Base-by-base conservation (phyloP, 2,329 filamentous ascomycete species). In the Fusarium incarnatum region DNA sequence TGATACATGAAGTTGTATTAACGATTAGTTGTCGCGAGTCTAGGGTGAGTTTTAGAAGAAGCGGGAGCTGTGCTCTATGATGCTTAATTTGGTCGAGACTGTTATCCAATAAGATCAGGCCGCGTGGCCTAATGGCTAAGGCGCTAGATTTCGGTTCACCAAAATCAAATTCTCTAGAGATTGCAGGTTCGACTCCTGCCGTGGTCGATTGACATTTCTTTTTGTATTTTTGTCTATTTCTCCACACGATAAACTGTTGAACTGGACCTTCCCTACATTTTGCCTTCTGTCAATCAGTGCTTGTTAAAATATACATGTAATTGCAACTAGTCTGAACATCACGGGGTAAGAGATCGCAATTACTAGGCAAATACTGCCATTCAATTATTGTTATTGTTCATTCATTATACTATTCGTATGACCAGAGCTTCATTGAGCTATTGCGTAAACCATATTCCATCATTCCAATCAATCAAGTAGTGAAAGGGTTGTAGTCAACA, bases 401-500 rank as follows among this genome's bases (percentile, higher is more conserved):
- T 53, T 52, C 49, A 28, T 42, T 42, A 41, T 28, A 13, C 18
- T 27, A 28, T 50, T 15, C 41, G 27, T 25, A 10, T 32, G 12
- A 46, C 11, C 16, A 20, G 4, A 25, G 15, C 16, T 25, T 15
- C 20, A 8, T 23, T 11, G 27, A 45, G 10, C 25, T 40, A 46
- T 22, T 30, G 20, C 20, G 25, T 46, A 46, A 44, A n/a, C 27
- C 27, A 8, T 32, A 55, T 30, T 22, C 27, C 20, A 30, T 41
- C 20, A 4, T n/a, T 30, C 12, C 27, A 12, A 46, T 23, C 1
- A 6, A 16, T 15, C 1, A 64, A 49, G 60, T 72, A 3, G 69
- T 72, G 45, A 72, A 73, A 3, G 70, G 70, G 16, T 68, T 67
- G 2, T 54, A 71, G 11, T 59, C 54, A 22, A 59, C 41, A 6